A percentile compares a stretch with the other conserved stretches of the same genome.
Conservation (phyloP, 768 basidiomycete species). For the Mycena leptocephala region DNA sequence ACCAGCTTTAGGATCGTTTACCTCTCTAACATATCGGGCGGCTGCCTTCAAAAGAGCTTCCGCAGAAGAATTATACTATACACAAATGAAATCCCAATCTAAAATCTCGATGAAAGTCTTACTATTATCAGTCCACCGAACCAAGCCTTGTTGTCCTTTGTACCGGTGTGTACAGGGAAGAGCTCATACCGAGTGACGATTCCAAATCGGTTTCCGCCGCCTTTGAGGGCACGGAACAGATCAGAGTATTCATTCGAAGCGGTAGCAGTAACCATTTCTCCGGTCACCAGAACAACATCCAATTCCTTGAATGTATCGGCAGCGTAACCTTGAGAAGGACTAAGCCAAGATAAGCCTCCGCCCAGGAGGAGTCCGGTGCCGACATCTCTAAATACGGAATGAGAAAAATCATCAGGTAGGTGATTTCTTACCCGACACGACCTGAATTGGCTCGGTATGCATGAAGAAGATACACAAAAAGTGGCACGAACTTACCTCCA, state of each 20-base stretch:
- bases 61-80: constrained; percentile 48
- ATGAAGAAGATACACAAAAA: neutral
- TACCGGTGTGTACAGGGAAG: constrained; percentile 56
- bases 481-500: constrained; percentile 47
- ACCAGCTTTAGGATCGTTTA: constrained; percentile 59
- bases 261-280: constrained; percentile 58
- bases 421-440: constrained; percentile 28
- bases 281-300: constrained; percentile 61
- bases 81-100: neutral
- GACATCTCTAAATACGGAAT: constrained; percentile 48
- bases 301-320: constrained; percentile 55
- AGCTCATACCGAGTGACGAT: constrained; percentile 63
- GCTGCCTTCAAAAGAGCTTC: constrained; percentile 56
- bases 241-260: constrained; percentile 58
- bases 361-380: constrained; percentile 63
- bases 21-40: constrained; percentile 53
- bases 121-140: constrained; percentile 59
- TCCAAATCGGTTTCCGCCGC: constrained; percentile 63
- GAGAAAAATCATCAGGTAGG: neutral
- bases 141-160: constrained; percentile 52
- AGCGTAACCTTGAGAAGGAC: constrained; percentile 58
- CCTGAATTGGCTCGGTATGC: neutral
- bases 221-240: constrained; percentile 62
- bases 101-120: constrained; percentile 21
- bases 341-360: constrained; percentile 59